Base-by-base conservation (phyloP, 768 basidiomycete genomes). In the Boletales sp. region DNA sequence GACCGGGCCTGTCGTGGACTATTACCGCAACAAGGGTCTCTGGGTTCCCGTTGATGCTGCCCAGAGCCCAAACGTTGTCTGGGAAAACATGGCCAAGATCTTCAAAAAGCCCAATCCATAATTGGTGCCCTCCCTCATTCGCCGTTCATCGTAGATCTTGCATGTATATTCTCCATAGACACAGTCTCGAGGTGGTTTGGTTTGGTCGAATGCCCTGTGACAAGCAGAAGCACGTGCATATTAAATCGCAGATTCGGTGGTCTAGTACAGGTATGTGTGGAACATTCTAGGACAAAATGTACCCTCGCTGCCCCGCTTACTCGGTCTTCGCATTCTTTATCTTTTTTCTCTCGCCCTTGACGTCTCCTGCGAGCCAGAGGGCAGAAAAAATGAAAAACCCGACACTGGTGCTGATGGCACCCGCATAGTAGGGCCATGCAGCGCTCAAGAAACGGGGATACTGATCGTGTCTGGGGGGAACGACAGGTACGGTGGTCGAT, bases 361-460 rank as follows among this genome's bases (percentile, higher is more conserved):
- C 80, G 43, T 92, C 91, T 18, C 88, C 91, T 14, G 86, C 84
- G 34, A 97, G 72, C 91, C 94, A 99, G 18, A 95, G 63, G 0
- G 83, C 81, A 11, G 86, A 84, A 70, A 99, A 99, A 15, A 94
- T 55, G 60, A 95, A 72, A 71, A 97, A 97, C 0, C 81, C 91
- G 2, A 83, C 67, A 57, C 87, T 87, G 0, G 92, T 94, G 72
- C 90, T 92, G 62, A 94, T 82, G 8, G 94, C 91, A 32, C 94
- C 90, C 0, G 77, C 75, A 57, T 99, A 99, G 66, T 95, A 99
- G 0, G 97, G 95, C 89, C 88, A 93, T 8, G 97, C 97, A 3
- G 93, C 93, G 40, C 83, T 86, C 59, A 99, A 78, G 81, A 97
- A 99, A 24, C 97, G 84, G 5, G 93, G 91, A 67, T 97, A 97